phyloP scores from a whole-genome alignment of 257 asterid genomes.

The Rubia yunnanensis region DNA sequence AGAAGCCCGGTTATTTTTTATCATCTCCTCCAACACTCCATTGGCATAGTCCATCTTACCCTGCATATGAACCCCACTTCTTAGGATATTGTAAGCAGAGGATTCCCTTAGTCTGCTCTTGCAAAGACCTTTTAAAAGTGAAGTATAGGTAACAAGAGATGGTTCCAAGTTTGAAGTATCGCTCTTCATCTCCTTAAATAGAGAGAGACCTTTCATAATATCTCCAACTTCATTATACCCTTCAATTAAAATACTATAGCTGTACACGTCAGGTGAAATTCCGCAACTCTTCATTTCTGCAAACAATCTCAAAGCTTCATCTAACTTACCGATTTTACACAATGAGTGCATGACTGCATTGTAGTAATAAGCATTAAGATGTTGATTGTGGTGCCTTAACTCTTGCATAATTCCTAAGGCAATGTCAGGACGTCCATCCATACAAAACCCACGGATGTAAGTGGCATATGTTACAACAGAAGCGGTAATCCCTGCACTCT shows the following conservation, averaged over 20 bases:
- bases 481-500: slow-evolving; percentile 29
- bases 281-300: slow-evolving; percentile 37
- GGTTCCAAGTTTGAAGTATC: slow-evolving; percentile 29
- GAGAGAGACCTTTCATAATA: slow-evolving; percentile 24
- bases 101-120: slow-evolving; percentile 24
- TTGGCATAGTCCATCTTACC: slow-evolving; percentile 41
- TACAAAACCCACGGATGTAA: slow-evolving; percentile 47
- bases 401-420: slow-evolving; percentile 34
- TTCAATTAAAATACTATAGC: slow-evolving; percentile 47
- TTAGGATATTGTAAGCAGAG: slow-evolving; percentile 42
- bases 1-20: slow-evolving; percentile 28
- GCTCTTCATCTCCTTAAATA: slow-evolving; percentile 41
- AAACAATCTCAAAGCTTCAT: slow-evolving; percentile 34
- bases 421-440: slow-evolving; percentile 30
- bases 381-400: slow-evolving; percentile 22
- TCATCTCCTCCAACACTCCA: slow-evolving; percentile 43
- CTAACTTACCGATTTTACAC: slow-evolving; percentile 28
- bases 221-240: slow-evolving; percentile 37
- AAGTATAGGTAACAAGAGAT: slow-evolving; percentile 35
- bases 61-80: slow-evolving; percentile 37
- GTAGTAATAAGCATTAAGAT: slow-evolving; percentile 44
- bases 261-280: slow-evolving; percentile 39
- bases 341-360: slow-evolving; percentile 43
- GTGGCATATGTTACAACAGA: slow-evolving; percentile 43
- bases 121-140: slow-evolving; percentile 38